These are phyloP conservation scores for Carex sylvatica DNA, from an alignment of 202 grass and related monocot genomes.

Conservation along the genomic window DNA sequence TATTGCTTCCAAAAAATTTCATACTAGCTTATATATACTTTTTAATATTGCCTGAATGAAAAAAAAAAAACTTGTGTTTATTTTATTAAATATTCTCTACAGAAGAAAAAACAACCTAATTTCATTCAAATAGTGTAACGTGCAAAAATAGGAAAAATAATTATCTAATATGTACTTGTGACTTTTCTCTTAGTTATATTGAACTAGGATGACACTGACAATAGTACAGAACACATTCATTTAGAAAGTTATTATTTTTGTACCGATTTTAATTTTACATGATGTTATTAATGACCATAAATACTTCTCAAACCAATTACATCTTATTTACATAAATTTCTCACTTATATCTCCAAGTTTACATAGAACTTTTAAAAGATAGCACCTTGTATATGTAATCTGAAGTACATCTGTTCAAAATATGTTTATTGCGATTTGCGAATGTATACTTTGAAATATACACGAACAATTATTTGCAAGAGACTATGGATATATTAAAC, in stretches of 20 bases:
- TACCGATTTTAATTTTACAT: neutral
- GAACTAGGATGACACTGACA: neutral
- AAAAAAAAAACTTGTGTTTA: neutral
- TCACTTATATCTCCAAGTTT: no score
- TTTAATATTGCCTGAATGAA: neutral
- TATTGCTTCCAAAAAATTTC: no score
- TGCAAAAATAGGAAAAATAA: no score
- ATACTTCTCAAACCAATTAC: neutral
- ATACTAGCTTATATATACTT: neutral
- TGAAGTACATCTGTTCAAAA: neutral
- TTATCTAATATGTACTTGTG: neutral
- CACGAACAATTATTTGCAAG: neutral
- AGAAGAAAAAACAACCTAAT: neutral
- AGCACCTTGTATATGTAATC: neutral
- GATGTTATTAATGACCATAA: neutral
- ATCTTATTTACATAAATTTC: neutral
- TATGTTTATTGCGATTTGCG: neutral
- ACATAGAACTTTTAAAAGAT: no score
- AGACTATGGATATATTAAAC: neutral
- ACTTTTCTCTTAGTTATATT: neutral
- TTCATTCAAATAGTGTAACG: neutral
- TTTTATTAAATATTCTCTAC: neutral
- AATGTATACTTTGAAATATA: neutral
- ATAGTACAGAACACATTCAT: neutral
- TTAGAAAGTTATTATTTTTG: neutral